Evolutionary conservation across 2,329 filamentous ascomycete species (phyloP), one percentile per base, ranked within the genome.

Genomic region (Xylariomycetidae sp.): DNA sequence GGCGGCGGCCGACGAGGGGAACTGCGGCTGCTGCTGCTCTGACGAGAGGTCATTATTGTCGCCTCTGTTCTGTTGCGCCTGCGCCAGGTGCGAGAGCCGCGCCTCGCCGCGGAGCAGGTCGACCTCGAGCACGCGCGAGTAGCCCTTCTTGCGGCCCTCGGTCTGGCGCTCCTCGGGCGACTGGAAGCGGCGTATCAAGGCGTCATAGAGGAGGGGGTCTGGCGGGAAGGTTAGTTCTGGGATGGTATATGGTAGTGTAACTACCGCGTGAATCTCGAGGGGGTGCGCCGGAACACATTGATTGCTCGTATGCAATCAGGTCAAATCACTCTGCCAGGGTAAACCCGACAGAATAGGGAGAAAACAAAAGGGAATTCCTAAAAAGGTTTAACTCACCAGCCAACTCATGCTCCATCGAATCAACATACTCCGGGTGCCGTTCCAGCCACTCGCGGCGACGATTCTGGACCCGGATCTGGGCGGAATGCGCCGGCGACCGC

Each of bases 141-240:
- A 92, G 9, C 88, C 88, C 54, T 88, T 88, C 7, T 67, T 64
- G 27, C 77, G 77, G 7, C 81, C 83, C 48, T 90, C 85, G 6
- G 72, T 72, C 54, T 88, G 79, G 33, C 86, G 77, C 61, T 94
- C 87, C 4, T 71, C 67, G 3, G 80, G 64, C 1, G 80, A 81
- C 45, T 89, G 85, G 56, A 88, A 89, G 32, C 77, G 78, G 33
- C 86, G 79, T 40, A 95, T 75, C 16, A 94, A 70, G 33, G 77
- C 74, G 57, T 94, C 85, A 66, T 94, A 94, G 19, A 94, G 73
- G 7, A 90, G 65, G 1, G 88, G 87, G 60, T 92, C 85, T 73
- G 37, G 9, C 18, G 13, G 16, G 27, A 13, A 20, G 6, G 15
- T 22, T 12, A 18, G 11, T 25, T n/a, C n/a, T n/a, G n/a, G n/a